Percentiles rank a stretch among this genome's conserved stretches.
These are phyloP conservation scores for Hymenotorrendiella dingleyae DNA, from an alignment of 2,329 filamentous ascomycete species.

Conservation along the genomic window DNA sequence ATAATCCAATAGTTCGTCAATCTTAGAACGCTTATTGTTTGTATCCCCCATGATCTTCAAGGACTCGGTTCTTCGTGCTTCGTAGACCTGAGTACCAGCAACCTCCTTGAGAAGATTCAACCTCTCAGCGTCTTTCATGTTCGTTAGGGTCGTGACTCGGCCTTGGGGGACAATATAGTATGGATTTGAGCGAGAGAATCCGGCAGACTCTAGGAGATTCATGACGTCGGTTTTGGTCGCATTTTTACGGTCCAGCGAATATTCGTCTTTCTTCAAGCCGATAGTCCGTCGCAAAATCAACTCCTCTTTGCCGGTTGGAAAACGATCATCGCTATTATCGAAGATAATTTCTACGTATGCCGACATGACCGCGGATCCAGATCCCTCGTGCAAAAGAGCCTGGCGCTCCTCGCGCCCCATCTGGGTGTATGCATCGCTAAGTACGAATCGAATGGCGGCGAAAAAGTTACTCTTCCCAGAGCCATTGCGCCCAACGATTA, in stretches of 20 bases:
- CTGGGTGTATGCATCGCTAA: slow-evolving; percentile 95
- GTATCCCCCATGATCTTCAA: slow-evolving; percentile 97
- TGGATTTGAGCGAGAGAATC: slow-evolving; percentile 93
- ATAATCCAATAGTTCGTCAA: slow-evolving; percentile 84
- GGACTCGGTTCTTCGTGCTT: slow-evolving; percentile 83
- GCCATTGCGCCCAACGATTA: slow-evolving; percentile 97
- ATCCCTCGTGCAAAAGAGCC: slow-evolving; percentile 94
- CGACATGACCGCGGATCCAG: slow-evolving; percentile 95
- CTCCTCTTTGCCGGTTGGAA: slow-evolving; percentile 87
- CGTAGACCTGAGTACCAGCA: slow-evolving; percentile 96
- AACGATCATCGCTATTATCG: slow-evolving; percentile 93
- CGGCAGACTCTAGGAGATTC: slow-evolving; percentile 90
- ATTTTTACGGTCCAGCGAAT: slow-evolving; percentile 94
- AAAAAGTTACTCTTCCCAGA: slow-evolving; percentile 99
- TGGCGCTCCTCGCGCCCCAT: slow-evolving; percentile 95
- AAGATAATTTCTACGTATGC: slow-evolving; percentile 99
- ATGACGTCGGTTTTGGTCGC: slow-evolving; percentile 91
- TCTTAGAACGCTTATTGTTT: slow-evolving; percentile 88
- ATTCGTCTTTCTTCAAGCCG: slow-evolving; percentile 96
- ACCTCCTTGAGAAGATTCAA: slow-evolving; percentile 92
- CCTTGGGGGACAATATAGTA: slow-evolving; percentile 99
- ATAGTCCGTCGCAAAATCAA: slow-evolving; percentile 89
- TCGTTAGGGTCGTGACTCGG: slow-evolving; percentile 89
- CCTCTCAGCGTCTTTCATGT: slow-evolving; percentile 95
- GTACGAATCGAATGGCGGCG: slow-evolving; percentile 94